Percentiles rank a stretch among this genome's conserved stretches.
Evolutionary conservation across 2,329 filamentous ascomycete species (phyloP).

Genomic region (Claviceps digitariae): DNA sequence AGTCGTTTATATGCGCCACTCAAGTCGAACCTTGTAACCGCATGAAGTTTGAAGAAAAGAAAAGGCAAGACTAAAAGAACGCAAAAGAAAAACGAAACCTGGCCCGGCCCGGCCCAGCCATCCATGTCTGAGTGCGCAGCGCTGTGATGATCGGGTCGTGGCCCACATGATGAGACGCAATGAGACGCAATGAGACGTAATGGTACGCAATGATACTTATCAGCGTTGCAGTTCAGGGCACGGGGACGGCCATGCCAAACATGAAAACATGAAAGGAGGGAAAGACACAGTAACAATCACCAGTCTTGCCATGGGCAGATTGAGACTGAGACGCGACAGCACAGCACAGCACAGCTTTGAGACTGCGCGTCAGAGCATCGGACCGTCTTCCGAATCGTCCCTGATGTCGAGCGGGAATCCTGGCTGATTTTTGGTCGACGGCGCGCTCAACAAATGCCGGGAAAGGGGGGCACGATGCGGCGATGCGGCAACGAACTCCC

Average conservation of each 20-base stretch:
- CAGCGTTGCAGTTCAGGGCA: not conserved
- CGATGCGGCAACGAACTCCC: not conserved
- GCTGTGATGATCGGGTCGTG: not conserved
- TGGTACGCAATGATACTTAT: not conserved
- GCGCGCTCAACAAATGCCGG: not conserved
- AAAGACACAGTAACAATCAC: not conserved
- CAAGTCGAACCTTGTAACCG: not conserved
- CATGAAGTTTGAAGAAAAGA: not conserved
- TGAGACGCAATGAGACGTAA: not conserved
- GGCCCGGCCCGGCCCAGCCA: not conserved
- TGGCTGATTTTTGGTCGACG: not conserved
- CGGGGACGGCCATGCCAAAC: conserved; percentile 2
- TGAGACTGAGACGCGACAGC: conserved; percentile 1
- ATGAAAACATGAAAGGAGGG: not conserved
- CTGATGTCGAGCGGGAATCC: conserved; percentile 1
- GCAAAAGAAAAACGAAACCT: not conserved
- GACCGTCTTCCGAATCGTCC: too few relatives aligned
- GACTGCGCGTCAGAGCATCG: not conserved
- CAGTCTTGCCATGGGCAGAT: conserved; percentile 1
- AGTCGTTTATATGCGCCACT: not conserved
- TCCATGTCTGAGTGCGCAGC: not conserved
- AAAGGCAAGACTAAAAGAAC: not conserved
- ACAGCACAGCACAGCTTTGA: too few relatives aligned
- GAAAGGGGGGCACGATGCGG: not conserved
- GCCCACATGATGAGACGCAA: not conserved